Evolutionary conservation across 306 rosid genomes (phyloP).

Genomic region (Ormosia emarginata): DNA sequence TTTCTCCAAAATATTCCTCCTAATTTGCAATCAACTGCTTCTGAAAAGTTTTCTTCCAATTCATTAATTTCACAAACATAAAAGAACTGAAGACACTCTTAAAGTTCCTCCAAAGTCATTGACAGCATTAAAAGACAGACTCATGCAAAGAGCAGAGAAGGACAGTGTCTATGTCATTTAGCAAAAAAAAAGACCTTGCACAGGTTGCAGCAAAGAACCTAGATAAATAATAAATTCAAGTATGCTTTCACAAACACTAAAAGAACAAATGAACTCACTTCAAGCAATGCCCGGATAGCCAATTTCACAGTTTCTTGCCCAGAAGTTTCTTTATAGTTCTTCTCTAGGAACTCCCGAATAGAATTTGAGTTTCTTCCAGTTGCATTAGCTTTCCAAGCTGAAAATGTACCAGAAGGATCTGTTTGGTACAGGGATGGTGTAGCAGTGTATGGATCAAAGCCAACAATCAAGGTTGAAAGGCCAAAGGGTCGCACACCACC

Average conservation of each 20-base stretch:
- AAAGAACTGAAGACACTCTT: not conserved
- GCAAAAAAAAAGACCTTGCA: not conserved
- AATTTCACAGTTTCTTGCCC: slow-evolving; percentile 88
- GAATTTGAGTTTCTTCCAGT: slow-evolving; percentile 97
- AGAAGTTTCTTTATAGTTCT: slow-evolving; percentile 83
- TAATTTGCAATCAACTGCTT: not conserved
- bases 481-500: slow-evolving; percentile 99
- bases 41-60: not conserved
- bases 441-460: slow-evolving; percentile 80
- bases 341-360: slow-evolving; percentile 86
- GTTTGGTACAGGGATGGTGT: slow-evolving; percentile 85
- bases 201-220: not conserved
- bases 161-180: not conserved
- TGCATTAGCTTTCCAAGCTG: slow-evolving; percentile 97
- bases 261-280: slow-evolving; percentile 42
- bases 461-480: slow-evolving; percentile 90
- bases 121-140: not conserved
- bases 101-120: not conserved
- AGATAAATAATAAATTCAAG: not conserved
- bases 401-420: slow-evolving; percentile 96
- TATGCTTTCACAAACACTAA: not conserved
- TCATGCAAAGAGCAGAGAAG: not conserved
- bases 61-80: not conserved
- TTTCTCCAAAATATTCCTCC: too few species aligned
- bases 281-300: slow-evolving; percentile 94